Conservation (phyloP, 495 filamentous ascomycete genomes). For the Annulohypoxylon stygium region DNA sequence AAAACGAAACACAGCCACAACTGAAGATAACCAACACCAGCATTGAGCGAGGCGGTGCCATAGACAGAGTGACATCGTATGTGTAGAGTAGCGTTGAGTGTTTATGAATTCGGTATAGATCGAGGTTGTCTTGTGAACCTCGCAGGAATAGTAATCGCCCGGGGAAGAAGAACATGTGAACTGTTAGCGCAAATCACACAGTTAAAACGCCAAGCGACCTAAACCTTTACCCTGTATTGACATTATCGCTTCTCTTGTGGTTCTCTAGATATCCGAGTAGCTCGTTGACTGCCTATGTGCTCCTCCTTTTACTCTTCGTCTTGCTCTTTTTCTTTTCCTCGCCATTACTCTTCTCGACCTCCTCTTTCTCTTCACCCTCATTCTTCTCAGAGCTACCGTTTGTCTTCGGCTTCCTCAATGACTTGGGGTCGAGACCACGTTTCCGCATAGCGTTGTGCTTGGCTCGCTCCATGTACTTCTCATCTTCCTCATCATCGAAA, state of each 20-base stretch:
- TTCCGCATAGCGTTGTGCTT: conserved; percentile 70
- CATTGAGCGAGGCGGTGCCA: not conserved
- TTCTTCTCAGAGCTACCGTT: conserved; percentile 42
- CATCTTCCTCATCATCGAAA: conserved; percentile 88
- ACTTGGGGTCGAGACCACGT: conserved; percentile 66
- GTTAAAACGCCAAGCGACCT: conserved; percentile 3
- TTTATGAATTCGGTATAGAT: not conserved
- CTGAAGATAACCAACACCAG: conserved; percentile 18
- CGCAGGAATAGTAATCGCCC: not conserved
- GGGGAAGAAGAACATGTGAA: not conserved
- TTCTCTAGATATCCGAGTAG: not conserved
- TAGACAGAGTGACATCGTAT: not conserved
- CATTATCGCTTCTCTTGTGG: conserved; percentile 22
- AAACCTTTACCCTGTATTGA: conserved; percentile 18
- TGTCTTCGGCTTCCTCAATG: conserved; percentile 54
- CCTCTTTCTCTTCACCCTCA: conserved; percentile 22
- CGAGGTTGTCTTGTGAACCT: not conserved
- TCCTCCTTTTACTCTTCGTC: conserved; percentile 49
- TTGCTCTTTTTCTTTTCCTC: conserved; percentile 44
- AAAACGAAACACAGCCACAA: conserved; percentile 1
- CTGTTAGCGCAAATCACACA: conserved; percentile 12
- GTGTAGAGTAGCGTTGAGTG: not conserved
- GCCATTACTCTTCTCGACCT: conserved; percentile 27
- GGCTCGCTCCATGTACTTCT: conserved; percentile 81
- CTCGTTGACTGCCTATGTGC: not conserved